These are phyloP conservation scores for Citrus mangshanensis DNA, from an alignment of 345 rosid species.

Conservation along the genomic window DNA sequence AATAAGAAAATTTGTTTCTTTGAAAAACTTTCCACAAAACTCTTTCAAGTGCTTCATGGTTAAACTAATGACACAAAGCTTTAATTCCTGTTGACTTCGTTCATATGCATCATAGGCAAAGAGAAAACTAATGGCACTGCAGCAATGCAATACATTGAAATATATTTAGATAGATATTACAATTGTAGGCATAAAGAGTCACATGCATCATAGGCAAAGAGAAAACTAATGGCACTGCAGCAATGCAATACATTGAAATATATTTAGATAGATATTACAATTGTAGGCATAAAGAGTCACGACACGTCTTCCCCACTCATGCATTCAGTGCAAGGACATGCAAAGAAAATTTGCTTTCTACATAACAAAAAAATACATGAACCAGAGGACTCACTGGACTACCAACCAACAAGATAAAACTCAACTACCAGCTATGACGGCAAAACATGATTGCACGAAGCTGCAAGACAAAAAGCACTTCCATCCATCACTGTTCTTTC, in stretches of 20 bases:
- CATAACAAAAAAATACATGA: conserved; percentile 33
- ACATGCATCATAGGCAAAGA: neutral
- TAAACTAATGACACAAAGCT: too few relatives aligned
- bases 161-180: conserved; percentile 9
- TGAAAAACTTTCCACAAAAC: too few relatives aligned
- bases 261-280: too few relatives aligned
- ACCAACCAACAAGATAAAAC: neutral
- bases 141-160: conserved; percentile 1
- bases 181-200: neutral
- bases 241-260: neutral
- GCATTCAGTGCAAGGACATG: too few relatives aligned
- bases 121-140: neutral
- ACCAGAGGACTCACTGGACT: conserved; percentile 24
- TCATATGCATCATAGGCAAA: neutral
- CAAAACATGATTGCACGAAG: neutral
- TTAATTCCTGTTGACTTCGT: neutral
- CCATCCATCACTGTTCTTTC: conserved; percentile 58
- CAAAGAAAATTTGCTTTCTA: conserved; percentile 22
- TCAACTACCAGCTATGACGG: conserved; percentile 12
- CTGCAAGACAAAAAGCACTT: too few relatives aligned
- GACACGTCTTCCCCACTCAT: too few relatives aligned
- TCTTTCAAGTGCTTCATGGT: too few relatives aligned
- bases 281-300: too few relatives aligned
- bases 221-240: neutral
- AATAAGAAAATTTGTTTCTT: too few relatives aligned